Percentiles rank a stretch among this genome's conserved stretches.
These are phyloP conservation scores for Fusarium domesticum DNA, from an alignment of 2,329 filamentous ascomycete species.

Conservation along the genomic window DNA sequence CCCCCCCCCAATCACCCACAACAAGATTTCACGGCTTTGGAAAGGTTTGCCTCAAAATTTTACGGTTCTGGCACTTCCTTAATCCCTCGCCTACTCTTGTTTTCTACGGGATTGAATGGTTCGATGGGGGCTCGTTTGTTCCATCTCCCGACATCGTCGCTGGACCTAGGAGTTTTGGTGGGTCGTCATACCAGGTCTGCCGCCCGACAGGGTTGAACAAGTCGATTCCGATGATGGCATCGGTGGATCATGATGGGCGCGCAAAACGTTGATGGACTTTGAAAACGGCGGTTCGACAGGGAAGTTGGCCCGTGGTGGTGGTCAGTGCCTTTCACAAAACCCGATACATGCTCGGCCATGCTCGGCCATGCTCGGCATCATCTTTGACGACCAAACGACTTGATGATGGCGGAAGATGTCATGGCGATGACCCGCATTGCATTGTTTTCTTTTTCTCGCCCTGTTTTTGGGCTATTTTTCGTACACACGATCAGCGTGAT, in stretches of 20 bases:
- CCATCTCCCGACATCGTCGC: slow-evolving; percentile 16
- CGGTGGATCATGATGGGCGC: slow-evolving; percentile 2
- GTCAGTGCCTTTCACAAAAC: not conserved
- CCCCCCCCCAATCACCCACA: not conserved
- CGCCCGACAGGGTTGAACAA: slow-evolving; percentile 5
- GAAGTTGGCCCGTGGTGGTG: not conserved
- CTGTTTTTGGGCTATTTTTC: not conserved
- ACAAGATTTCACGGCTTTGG: not conserved
- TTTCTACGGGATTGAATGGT: slow-evolving; percentile 16
- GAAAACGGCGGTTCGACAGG: not conserved
- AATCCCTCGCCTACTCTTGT: slow-evolving; percentile 3
- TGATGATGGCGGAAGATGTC: not conserved
- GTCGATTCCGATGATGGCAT: not conserved
- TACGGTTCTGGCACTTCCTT: slow-evolving; percentile 1
- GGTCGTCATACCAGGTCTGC: slow-evolving; percentile 8
- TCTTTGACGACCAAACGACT: not conserved
- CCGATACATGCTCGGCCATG: not conserved
- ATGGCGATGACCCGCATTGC: slow-evolving; percentile 1
- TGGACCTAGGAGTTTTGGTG: slow-evolving; percentile 12
- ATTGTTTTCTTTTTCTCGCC: slow-evolving; percentile 1
- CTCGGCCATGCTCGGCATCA: not conserved
- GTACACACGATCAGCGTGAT: not conserved
- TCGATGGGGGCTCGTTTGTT: slow-evolving; percentile 15
- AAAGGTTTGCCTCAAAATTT: not conserved
- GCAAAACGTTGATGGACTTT: not conserved